Evolutionary conservation across 805 yeast species (phyloP).

Genomic region (Pichia heedii): DNA sequence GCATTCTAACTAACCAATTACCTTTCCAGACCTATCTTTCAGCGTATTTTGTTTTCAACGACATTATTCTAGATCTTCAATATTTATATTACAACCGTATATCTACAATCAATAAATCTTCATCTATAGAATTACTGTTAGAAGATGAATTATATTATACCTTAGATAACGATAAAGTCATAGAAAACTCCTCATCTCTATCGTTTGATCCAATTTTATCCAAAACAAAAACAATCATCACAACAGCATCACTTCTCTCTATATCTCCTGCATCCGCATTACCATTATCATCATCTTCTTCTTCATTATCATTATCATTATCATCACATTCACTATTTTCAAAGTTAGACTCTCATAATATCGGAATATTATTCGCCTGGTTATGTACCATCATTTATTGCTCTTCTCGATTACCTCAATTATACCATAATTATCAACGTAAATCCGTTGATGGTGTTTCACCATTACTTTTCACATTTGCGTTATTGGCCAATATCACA

Average conservation of each 20-base stretch:
- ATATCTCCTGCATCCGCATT: conserved; percentile 6
- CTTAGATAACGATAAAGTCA: background rate
- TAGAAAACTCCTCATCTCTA: background rate
- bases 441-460: conserved; percentile 85
- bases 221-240: conserved; percentile 8
- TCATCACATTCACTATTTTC: background rate
- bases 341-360: background rate
- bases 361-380: conserved; percentile 50
- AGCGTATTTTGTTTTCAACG: conserved; percentile 64
- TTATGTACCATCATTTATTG: conserved; percentile 66
- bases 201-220: background rate
- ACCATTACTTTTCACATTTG: conserved; percentile 68
- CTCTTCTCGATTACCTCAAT: conserved; percentile 76
- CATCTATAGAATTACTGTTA: background rate
- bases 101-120: background rate
- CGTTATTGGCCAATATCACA: conserved; percentile 67
- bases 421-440: conserved; percentile 63
- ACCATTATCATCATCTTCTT: conserved; percentile 7
- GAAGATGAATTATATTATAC: background rate
- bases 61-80: conserved; percentile 58
- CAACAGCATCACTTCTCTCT: conserved; percentile 2
- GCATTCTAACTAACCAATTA: conserved; percentile 65
- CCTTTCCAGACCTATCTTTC: conserved; percentile 75
- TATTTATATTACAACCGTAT: conserved; percentile 48
- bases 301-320: background rate